Base-by-base conservation (phyloP, 2,329 filamentous ascomycete species). In the Zalaria sp. region DNA sequence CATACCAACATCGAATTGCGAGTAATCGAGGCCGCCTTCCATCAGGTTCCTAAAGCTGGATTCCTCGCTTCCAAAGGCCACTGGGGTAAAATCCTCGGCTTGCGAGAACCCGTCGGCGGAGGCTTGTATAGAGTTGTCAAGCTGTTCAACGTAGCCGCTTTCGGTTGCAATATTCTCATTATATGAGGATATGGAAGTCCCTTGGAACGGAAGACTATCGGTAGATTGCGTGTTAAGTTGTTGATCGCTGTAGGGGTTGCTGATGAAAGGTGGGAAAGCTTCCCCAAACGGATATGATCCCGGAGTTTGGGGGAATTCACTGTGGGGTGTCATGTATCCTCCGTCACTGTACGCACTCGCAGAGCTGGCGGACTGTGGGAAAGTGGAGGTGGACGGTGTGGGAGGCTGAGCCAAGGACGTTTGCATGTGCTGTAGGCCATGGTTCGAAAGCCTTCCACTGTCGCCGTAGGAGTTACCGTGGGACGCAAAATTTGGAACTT, bases 271-370 rank as follows among this genome's bases (percentile, higher is more conserved):
- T 35, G 42, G 42, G 4, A 43, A 36, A 25, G 34, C 29, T 27
- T 43, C 42, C 31, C 38, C 32, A 32, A 40, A 43, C 4, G 37
- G 25, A 34, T 35, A 43, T 27, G 41, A 43, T 18, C 29, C 37
- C 27, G 42, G 42, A 25, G 42, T 43, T 6, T 34, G 42, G 25
- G 42, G 42, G 34, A 43, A 43, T 28, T 43, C 42, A 34, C 40
- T 37, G 18, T 18, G 18, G 35, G 42, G 42, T 25, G 42, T 43
- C 42, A 43, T 39, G 27, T 40, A 43, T 25, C 38, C 38, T 27
- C 37, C 26, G 29, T 43, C 42, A 34, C 42, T 43, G 34, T 39
- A 43, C 35, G 42, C 36, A 34, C 37, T 35, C 27, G 39, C 42
- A 37, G 42, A 40, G 10, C 39, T 37, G n/a, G 42, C 42, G 4